phyloP scores from a whole-genome alignment of 139 green algal species.

The Haematococcus sp. region DNA sequence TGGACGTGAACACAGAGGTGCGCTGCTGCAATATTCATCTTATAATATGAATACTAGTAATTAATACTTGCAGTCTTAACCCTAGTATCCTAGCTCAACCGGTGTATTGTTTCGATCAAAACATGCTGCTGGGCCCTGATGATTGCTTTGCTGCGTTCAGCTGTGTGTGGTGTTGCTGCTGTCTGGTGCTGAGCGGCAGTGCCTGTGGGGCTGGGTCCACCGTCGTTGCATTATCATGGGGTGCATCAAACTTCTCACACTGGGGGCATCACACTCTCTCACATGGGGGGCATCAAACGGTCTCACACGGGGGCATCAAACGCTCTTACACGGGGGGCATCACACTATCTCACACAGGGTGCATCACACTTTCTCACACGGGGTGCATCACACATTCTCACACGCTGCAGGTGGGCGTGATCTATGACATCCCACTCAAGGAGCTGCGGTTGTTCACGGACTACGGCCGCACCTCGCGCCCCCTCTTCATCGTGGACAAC shows the following conservation, averaged over 20 bases:
- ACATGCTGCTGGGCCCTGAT: no score
- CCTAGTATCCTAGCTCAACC: no score
- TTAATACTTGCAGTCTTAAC: no score
- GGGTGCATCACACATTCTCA: not conserved
- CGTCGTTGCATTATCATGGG: no score
- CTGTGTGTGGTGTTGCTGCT: no score
- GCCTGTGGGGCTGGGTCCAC: no score
- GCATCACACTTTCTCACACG: not conserved
- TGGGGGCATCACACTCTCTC: not conserved
- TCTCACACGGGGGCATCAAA: no score
- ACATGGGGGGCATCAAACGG: not conserved
- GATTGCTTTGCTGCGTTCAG: no score
- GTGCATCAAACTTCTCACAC: no score
- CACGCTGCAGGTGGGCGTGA: slow-evolving; percentile 62
- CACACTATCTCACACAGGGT: not conserved
- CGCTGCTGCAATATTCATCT: not conserved
- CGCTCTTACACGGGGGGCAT: not conserved
- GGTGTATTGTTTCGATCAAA: no score
- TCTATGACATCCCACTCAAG: slow-evolving; percentile 82
- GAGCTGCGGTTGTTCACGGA: slow-evolving; percentile 90
- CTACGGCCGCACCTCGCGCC: slow-evolving; percentile 78
- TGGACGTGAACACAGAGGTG: slow-evolving; percentile 47
- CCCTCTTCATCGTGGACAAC: slow-evolving; percentile 93
- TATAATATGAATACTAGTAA: no score
- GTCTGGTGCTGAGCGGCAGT: no score